Evolutionary conservation across 208 protist genomes (phyloP).

Genomic region (Trypanosoma boissoni): DNA sequence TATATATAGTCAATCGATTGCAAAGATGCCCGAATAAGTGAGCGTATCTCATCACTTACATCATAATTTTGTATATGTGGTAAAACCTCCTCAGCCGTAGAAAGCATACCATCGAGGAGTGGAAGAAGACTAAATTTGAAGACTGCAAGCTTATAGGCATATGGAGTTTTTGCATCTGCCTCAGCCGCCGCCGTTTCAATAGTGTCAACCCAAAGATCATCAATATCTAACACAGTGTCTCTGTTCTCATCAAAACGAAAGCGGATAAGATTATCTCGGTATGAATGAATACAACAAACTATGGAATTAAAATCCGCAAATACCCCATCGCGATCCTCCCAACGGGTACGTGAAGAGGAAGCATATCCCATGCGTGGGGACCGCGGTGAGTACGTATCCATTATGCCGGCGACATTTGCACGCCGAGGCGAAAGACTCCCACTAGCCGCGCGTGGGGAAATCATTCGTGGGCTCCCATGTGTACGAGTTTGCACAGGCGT

Average conservation of each 20-base stretch:
- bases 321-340: neutral
- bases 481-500: too few relatives aligned
- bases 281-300: constrained; percentile 32
- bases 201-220: constrained; percentile 75
- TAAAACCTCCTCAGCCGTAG: constrained; percentile 69
- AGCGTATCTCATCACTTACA: constrained; percentile 59
- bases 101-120: constrained; percentile 73
- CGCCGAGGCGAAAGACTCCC: too few relatives aligned
- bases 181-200: constrained; percentile 60
- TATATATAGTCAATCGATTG: constrained; percentile 76
- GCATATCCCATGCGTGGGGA: neutral
- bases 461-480: neutral
- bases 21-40: constrained; percentile 64
- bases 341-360: neutral
- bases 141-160: constrained; percentile 50
- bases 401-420: too few relatives aligned
- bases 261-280: constrained; percentile 49
- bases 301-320: constrained; percentile 33
- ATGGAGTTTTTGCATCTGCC: constrained; percentile 31
- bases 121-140: constrained; percentile 73
- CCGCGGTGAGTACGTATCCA: neutral
- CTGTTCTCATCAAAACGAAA: constrained; percentile 32
- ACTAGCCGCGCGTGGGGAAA: constrained; percentile 1
- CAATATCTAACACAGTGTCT: constrained; percentile 57
- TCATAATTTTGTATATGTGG: constrained; percentile 47